Conservation (phyloP, 129 eudicot species). For the Deinandra increscens region DNA sequence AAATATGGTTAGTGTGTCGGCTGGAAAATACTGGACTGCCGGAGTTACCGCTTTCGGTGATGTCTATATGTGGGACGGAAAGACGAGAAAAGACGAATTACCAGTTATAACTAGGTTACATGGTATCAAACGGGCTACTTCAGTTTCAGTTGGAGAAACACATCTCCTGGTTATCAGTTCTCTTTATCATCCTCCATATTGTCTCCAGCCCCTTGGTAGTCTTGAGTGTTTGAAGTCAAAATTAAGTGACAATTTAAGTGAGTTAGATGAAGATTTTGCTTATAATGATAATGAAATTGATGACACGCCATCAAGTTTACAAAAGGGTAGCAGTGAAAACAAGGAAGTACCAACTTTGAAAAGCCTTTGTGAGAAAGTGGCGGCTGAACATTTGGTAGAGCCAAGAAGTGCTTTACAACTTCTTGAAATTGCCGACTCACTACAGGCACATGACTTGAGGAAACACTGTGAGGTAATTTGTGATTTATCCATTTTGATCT, state of each 20-base stretch:
- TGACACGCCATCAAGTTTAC: slow-evolving; percentile 11
- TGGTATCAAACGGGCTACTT: slow-evolving; percentile 83
- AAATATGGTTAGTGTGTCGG: slow-evolving; percentile 60
- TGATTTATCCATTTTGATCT: slow-evolving; percentile 8
- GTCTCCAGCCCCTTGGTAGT: slow-evolving; percentile 20
- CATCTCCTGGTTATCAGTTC: slow-evolving; percentile 77
- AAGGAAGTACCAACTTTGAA: slow-evolving; percentile 67
- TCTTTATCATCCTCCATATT: slow-evolving; percentile 79
- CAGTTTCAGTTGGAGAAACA: slow-evolving; percentile 94
- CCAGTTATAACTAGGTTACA: slow-evolving; percentile 64
- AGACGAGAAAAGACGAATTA: slow-evolving; percentile 55
- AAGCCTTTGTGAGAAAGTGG: slow-evolving; percentile 90
- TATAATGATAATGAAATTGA: slow-evolving; percentile 54
- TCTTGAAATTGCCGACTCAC: slow-evolving; percentile 93
- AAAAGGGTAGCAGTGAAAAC: slow-evolving; percentile 30
- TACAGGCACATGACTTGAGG: slow-evolving; percentile 81
- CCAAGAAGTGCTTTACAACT: slow-evolving; percentile 84
- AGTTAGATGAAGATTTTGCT: slow-evolving; percentile 64
- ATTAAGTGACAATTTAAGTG: slow-evolving; percentile 45
- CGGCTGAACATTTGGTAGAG: slow-evolving; percentile 81
- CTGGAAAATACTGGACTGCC: slow-evolving; percentile 94
- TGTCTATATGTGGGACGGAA: slow-evolving; percentile 91
- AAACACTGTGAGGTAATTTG: slow-evolving; percentile 80
- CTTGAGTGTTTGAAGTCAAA: slow-evolving; percentile 25
- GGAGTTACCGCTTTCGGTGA: slow-evolving; percentile 83